A percentile compares a stretch with the other conserved stretches of the same genome.
Conservation (phyloP, 345 rosid species). For the Stellera chamaejasme region DNA sequence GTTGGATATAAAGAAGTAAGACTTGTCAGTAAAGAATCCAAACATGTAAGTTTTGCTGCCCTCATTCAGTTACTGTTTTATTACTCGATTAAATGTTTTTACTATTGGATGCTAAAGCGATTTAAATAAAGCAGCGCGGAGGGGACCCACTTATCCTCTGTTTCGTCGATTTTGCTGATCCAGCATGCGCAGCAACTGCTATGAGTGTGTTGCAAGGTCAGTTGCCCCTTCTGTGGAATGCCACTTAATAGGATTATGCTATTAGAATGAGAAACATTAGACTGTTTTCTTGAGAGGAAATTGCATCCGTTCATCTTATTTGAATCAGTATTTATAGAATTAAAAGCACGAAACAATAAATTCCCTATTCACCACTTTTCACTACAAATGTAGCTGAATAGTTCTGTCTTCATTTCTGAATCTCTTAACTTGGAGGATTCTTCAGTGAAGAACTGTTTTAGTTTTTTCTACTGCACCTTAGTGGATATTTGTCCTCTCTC, state of each 20-base stretch:
- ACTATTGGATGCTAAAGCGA: conserved; percentile 6
- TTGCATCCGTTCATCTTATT: not conserved
- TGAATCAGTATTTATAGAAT: no score
- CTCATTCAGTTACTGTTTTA: not conserved
- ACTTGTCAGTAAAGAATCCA: conserved; percentile 68
- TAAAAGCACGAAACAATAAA: no score
- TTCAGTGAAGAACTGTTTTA: no score
- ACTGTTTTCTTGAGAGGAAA: not conserved
- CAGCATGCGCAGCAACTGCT: conserved; percentile 93
- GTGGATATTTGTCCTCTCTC: no score
- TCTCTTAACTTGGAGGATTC: no score
- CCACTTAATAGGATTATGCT: not conserved
- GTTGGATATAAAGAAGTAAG: conserved; percentile 80
- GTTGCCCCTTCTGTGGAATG: not conserved
- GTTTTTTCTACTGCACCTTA: no score
- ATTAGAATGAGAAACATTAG: not conserved
- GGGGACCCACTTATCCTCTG: conserved; percentile 82
- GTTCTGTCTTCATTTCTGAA: no score
- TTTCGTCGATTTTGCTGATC: conserved; percentile 74
- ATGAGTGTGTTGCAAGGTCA: conserved; percentile 88
- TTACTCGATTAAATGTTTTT: not conserved
- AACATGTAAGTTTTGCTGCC: conserved; percentile 38
- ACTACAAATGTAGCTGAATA: no score
- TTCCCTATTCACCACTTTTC: no score
- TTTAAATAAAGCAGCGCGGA: conserved; percentile 52